Evolutionary conservation across 805 yeast species (phyloP), one percentile per base, ranked within the genome.

Genomic region (Henningerozyma blattae): DNA sequence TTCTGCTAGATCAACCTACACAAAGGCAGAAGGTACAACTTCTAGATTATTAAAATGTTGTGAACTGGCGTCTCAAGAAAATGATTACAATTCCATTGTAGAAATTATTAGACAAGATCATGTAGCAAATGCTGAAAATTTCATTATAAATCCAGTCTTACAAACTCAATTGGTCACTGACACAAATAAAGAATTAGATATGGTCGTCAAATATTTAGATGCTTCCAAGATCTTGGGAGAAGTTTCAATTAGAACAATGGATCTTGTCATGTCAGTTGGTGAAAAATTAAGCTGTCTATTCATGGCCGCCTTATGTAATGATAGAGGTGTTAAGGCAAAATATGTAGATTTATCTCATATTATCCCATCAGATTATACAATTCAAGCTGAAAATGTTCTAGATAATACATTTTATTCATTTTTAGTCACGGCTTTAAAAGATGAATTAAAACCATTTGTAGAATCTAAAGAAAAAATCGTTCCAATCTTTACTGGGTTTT

Each of bases 11-110:
- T 84, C 95, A 12, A 76, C 95, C 1, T 70, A 81, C 41, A 80
- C 94, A 27, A 91, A 91, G 54, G 75, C 84, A 16, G 95, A 89
- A 56, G 98, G 98, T 33, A 91, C 98, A 30, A 91, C 98, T 4
- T 80, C 94, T 3, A 63, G 97, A 43, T 65, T 91, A 17, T 58
- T 91, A 27, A 59, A 68, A 28, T 83, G 96, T n/a, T 89, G 95
- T 14, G 95, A 87, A 38, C 50, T 71, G 28, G 84, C 89, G 1
- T 59, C 75, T 1, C 52, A 73, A 36, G 75, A 73, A 41, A 65
- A 66, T 12, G 77, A 76, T 41, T 85, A 70, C 52, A 58, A 61
- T 32, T 48, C 66, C 13, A 61, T 82, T 14, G 68, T 91, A 34
- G 66, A 73, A n/a, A 65, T 73, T 28, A 77, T 91, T 16, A 69